A percentile compares a stretch with the other conserved stretches of the same genome.
Evolutionary conservation across 106 monocot species (phyloP).

Genomic region (Gastrodia elata): DNA sequence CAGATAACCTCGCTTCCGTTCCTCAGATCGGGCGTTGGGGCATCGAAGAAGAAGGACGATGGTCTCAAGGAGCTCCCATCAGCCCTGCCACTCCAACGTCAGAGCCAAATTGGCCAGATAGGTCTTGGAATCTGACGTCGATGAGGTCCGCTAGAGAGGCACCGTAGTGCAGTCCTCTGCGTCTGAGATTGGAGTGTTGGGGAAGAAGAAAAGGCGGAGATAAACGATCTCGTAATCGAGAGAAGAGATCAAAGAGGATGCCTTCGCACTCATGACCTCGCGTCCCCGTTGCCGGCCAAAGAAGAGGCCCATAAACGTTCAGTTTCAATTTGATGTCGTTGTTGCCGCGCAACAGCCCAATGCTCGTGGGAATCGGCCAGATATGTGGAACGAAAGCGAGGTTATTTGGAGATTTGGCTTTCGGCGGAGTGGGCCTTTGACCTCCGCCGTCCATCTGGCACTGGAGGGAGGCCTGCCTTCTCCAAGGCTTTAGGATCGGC

Average conservation of each 20-base stretch:
- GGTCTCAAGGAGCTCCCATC: slow-evolving; percentile 10
- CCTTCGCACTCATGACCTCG: slow-evolving; percentile 36
- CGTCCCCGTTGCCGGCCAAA: slow-evolving; percentile 30
- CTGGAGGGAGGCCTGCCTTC: neutral
- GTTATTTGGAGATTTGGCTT: no score
- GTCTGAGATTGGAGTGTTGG: slow-evolving; percentile 6
- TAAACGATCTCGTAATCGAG: slow-evolving; percentile 30
- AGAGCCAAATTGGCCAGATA: neutral
- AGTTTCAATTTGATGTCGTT: slow-evolving; percentile 40
- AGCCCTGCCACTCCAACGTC: neutral
- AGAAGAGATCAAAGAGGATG: slow-evolving; percentile 44
- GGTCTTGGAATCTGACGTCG: slow-evolving; percentile 3
- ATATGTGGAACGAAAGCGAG: neutral
- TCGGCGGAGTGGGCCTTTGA: no score
- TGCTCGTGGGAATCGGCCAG: no score
- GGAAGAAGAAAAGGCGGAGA: slow-evolving; percentile 1
- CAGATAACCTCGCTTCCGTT: neutral
- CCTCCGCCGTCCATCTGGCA: neutral
- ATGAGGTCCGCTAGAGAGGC: neutral
- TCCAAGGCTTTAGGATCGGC: neutral
- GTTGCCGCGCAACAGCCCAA: no score
- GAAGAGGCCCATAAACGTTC: slow-evolving; percentile 32
- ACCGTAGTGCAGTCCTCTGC: neutral
- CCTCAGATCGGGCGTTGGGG: neutral
- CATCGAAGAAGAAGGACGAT: neutral